A percentile compares a stretch with the other conserved stretches of the same genome.
Evolutionary conservation across 495 filamentous ascomycete genomes (phyloP).

Genomic region (Tuber microsphaerosporum): DNA sequence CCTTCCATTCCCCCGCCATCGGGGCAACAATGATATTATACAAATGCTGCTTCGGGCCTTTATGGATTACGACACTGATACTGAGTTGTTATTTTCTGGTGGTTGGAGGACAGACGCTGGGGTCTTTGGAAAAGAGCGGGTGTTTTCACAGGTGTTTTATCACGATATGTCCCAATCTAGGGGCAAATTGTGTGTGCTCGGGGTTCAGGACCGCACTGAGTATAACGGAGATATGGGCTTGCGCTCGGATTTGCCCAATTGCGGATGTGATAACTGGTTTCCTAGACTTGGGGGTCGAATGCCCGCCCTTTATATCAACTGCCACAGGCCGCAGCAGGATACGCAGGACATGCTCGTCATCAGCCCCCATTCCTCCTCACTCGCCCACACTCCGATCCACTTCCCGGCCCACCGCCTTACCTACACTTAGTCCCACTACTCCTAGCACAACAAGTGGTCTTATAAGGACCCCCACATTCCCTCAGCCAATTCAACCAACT

Average conservation of each 20-base stretch:
- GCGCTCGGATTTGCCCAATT: neutral
- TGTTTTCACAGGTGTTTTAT: neutral
- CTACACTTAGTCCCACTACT: neutral
- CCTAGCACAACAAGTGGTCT: neutral
- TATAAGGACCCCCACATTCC: neutral
- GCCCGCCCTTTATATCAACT: neutral
- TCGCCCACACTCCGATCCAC: neutral
- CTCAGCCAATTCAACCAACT: neutral
- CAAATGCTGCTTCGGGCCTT: neutral
- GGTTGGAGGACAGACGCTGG: conserved; percentile 3
- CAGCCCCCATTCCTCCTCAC: neutral
- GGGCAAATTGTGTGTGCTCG: neutral
- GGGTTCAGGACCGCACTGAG: neutral
- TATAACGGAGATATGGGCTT: neutral
- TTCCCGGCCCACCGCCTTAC: no score
- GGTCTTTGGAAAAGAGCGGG: neutral
- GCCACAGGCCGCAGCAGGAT: neutral
- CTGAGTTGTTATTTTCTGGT: neutral
- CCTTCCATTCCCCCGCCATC: neutral
- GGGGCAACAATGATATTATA: conserved; percentile 1
- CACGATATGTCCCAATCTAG: neutral
- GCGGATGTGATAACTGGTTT: neutral
- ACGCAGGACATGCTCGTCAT: no score
- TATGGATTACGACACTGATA: neutral
- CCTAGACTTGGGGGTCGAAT: neutral